Evolutionary conservation across 1,284 basidiomycete species (phyloP).

Genomic region (Takashimella koratensis): DNA sequence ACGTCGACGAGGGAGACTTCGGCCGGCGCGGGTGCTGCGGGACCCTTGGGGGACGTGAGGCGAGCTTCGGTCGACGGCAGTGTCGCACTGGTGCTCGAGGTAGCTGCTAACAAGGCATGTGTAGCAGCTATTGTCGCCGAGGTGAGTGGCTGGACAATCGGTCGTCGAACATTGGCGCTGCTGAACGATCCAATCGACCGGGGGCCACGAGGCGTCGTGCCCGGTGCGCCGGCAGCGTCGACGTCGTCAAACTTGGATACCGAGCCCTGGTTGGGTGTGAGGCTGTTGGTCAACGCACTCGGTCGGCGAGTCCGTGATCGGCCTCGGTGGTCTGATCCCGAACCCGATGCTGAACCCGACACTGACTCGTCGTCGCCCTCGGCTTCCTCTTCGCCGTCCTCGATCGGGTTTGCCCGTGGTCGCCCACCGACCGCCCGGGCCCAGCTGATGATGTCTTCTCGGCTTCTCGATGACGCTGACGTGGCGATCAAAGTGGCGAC

Average conservation of each 20-base stretch:
- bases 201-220: constrained; percentile 32
- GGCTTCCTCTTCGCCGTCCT: constrained; percentile 10
- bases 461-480: constrained; percentile 39
- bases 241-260: constrained; percentile 1
- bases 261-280: constrained; percentile 6
- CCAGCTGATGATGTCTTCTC: constrained; percentile 47
- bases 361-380: constrained; percentile 12
- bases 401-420: neutral
- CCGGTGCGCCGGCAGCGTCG: constrained; percentile 4
- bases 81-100: constrained; percentile 8
- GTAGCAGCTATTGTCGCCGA: constrained; percentile 27
- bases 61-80: neutral
- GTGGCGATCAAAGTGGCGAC: constrained; percentile 37
- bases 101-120: constrained; percentile 11
- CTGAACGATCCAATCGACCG: constrained; percentile 25
- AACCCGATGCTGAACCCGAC: constrained; percentile 1
- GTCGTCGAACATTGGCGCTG: constrained; percentile 6
- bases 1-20: constrained; percentile 34
- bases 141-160: neutral
- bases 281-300: constrained; percentile 11
- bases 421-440: constrained; percentile 34
- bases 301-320: constrained; percentile 11
- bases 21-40: constrained; percentile 23
- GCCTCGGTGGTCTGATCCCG: constrained; percentile 9
- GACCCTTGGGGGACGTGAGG: neutral